These are phyloP conservation scores for Tetradesmus lagerheimii DNA, from an alignment of 139 green algal genomes.

Conservation along the genomic window DNA sequence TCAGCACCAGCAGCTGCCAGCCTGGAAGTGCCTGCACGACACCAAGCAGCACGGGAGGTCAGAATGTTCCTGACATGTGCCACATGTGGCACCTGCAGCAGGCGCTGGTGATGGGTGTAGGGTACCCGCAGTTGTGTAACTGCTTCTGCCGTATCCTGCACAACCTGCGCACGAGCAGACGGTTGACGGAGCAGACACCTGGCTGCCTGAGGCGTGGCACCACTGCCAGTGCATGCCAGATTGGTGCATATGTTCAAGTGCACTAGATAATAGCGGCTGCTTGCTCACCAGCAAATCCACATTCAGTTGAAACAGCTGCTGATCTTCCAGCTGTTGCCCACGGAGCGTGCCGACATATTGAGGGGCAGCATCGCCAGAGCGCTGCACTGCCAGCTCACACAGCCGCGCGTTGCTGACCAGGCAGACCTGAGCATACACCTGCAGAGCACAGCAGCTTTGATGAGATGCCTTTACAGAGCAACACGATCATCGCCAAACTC, in stretches of 20 bases:
- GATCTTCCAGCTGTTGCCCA: neutral
- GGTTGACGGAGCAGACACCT: too few species aligned
- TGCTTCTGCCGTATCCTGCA: too few species aligned
- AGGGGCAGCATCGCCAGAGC: neutral
- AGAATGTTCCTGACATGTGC: neutral
- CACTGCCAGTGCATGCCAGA: too few species aligned
- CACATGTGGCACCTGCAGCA: neutral
- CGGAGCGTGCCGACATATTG: conserved; percentile 23
- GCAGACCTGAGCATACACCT: neutral
- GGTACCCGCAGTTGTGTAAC: too few species aligned
- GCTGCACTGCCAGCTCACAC: conserved; percentile 23
- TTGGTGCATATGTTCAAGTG: too few species aligned
- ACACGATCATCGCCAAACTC: too few species aligned
- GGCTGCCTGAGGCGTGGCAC: too few species aligned
- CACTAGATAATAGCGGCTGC: neutral
- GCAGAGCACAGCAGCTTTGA: neutral
- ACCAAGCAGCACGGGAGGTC: neutral
- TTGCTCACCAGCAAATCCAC: neutral
- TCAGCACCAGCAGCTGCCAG: conserved; percentile 16
- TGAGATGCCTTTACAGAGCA: too few species aligned
- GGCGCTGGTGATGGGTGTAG: too few species aligned
- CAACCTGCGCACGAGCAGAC: too few species aligned
- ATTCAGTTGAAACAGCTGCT: neutral
- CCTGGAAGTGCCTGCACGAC: neutral
- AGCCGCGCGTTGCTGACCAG: conserved; percentile 9